Conservation (phyloP, 495 filamentous ascomycete species). For the Penicillium simplicissimum region DNA sequence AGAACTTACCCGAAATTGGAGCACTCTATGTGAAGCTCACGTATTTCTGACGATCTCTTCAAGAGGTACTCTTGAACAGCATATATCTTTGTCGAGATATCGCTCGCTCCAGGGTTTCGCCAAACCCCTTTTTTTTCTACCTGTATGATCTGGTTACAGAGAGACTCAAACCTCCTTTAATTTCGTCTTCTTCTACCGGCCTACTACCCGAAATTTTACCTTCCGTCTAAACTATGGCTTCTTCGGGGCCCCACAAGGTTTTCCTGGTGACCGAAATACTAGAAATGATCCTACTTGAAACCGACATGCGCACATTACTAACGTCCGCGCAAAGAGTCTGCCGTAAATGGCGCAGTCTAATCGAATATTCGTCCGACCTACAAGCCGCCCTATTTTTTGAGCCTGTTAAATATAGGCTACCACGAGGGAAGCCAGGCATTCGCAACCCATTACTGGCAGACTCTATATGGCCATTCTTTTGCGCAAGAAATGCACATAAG, state of each 20-base stretch:
- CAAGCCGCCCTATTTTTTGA: constrained; percentile 22
- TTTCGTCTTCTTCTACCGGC: not conserved
- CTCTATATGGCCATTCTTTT: constrained; percentile 9
- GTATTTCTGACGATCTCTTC: no score
- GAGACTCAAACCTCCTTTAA: not conserved
- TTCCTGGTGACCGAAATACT: constrained; percentile 14
- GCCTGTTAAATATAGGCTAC: constrained; percentile 2
- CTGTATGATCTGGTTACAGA: not conserved
- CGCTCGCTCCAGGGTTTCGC: no score
- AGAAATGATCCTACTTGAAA: constrained; percentile 19
- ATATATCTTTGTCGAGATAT: no score
- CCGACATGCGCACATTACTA: constrained; percentile 18
- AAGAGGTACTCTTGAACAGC: no score
- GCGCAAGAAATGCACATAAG: not conserved
- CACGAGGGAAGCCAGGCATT: not conserved
- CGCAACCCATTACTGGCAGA: constrained; percentile 15
- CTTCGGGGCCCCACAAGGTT: constrained; percentile 1
- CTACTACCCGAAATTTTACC: not conserved
- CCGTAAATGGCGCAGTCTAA: constrained; percentile 14
- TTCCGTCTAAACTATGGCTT: not conserved
- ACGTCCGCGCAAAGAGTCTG: constrained; percentile 22
- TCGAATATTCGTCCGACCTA: constrained; percentile 10
- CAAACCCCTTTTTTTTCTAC: no score
- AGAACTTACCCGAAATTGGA: no score
- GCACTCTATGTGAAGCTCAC: no score